Conservation (phyloP, 495 filamentous ascomycete genomes). For the Penicillium cataractarum region DNA sequence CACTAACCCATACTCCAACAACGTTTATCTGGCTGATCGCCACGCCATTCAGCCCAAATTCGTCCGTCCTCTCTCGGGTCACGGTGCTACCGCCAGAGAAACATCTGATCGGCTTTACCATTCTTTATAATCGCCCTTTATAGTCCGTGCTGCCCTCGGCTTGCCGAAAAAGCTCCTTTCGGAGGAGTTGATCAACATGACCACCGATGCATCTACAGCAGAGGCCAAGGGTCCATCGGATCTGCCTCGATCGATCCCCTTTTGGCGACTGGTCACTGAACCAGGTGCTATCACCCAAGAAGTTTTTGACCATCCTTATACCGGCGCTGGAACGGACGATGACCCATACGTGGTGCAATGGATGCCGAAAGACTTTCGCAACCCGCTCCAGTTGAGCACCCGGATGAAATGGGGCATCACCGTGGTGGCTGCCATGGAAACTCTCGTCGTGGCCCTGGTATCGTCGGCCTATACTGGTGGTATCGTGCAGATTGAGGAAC, state of each 20-base stretch:
- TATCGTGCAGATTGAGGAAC: conserved; percentile 54
- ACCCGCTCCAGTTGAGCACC: conserved; percentile 61
- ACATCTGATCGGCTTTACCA: background rate
- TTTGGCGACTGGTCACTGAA: conserved; percentile 43
- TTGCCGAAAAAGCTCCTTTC: background rate
- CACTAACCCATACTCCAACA: background rate
- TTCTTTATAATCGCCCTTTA: background rate
- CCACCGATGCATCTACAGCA: conserved; percentile 16
- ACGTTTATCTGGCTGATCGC: background rate
- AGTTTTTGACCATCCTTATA: conserved; percentile 58
- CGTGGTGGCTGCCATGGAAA: conserved; percentile 62
- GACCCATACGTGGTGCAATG: conserved; percentile 73
- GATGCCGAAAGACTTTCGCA: conserved; percentile 65
- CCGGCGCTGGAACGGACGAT: conserved; percentile 66
- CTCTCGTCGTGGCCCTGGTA: conserved; percentile 69
- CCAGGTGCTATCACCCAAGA: conserved; percentile 52
- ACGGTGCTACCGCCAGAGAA: background rate
- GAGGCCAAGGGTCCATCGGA: conserved; percentile 13
- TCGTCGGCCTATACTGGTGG: conserved; percentile 74
- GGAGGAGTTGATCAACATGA: conserved; percentile 1
- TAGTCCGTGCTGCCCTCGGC: background rate
- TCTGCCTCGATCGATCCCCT: conserved; percentile 28
- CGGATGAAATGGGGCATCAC: conserved; percentile 69
- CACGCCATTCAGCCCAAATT: background rate
- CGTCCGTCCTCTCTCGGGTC: background rate